Base-by-base conservation (phyloP, 192 early-diverging fungal genomes). In the Phycomyces blakesleeanus region DNA sequence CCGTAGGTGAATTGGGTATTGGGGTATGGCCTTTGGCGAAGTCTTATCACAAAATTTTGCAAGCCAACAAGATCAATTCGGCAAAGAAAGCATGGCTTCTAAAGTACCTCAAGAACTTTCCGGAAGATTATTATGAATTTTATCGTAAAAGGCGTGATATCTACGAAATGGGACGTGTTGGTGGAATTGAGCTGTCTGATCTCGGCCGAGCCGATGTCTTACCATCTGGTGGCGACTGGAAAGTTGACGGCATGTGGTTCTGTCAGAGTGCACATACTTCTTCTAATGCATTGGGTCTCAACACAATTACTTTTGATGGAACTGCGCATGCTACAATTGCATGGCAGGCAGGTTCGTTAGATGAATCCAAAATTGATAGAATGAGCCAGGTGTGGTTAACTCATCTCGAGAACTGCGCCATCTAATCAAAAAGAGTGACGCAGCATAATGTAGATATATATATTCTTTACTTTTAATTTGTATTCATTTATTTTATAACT, bases 141-240 rank as follows among this genome's bases (percentile, higher is more conserved):
- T 66, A 39, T 49, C 24, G 42, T 0, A 51, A 59, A 5, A 68
- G 53, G 14, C 29, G 66, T 15, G 59, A 65, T n/a, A 53, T 60
- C n/a, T 15, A 38, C 20, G 12, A 55, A 10, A 66, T 74, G 57
- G 67, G 67, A 0, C 67, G 72, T 29, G 27, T 25, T 0, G 72
- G 67, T 27, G 67, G 72, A 15, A 12, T 74, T 4, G 72, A 74
- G 18, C 39, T 65, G 2, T 79, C 57, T 27, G 79, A 68, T 69
- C 58, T 72, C 11, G 65, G 70, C 26, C 29, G 40, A 37, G 69
- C 58, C n/a, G n/a, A n/a, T 25, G 37, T 14, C 1, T 16, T 24
- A 14, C 21, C 53, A 0, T 9, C 24, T 21, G 51, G 37, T 5
- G 25, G 56, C 4, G 26, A 27, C 34, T 11, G 49, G 11, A 29